phyloP scores from a whole-genome alignment of 2,329 filamentous ascomycete genomes.

The Aspergillus pseudoglaucus region DNA sequence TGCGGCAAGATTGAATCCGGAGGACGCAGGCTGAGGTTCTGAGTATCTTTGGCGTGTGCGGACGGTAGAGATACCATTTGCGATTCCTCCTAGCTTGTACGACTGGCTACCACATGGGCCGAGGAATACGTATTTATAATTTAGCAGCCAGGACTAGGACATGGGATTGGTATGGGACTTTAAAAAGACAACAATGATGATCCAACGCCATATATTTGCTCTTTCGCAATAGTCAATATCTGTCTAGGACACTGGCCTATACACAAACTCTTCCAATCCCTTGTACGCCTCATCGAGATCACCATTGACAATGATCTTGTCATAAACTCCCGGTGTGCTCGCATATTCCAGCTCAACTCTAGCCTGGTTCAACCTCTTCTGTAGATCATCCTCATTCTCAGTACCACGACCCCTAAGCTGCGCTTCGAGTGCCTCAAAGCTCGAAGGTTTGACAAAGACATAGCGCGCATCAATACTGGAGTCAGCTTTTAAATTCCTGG shows the following conservation, averaged over 20 bases:
- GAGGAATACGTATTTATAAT: too few species aligned
- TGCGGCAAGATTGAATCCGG: too few species aligned
- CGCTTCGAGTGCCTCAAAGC: slow-evolving; percentile 61
- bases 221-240: too few species aligned
- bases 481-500: slow-evolving; percentile 74
- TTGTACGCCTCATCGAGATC: slow-evolving; percentile 47
- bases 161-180: too few species aligned
- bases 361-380: slow-evolving; percentile 61
- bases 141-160: too few species aligned
- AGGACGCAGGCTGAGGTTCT: too few species aligned
- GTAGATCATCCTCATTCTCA: slow-evolving; percentile 62
- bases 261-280: slow-evolving; percentile 41
- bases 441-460: slow-evolving; percentile 73
- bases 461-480: slow-evolving; percentile 63
- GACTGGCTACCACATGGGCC: too few species aligned
- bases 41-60: too few species aligned
- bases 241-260: not conserved
- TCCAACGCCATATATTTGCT: too few species aligned
- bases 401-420: slow-evolving; percentile 64
- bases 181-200: too few species aligned
- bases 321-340: slow-evolving; percentile 55
- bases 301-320: slow-evolving; percentile 57
- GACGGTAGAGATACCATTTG: too few species aligned
- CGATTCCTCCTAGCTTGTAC: too few species aligned
- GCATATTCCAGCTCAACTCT: slow-evolving; percentile 63